phyloP scores from a whole-genome alignment of 345 rosid species.

The Cardiospermum halicacabum region DNA sequence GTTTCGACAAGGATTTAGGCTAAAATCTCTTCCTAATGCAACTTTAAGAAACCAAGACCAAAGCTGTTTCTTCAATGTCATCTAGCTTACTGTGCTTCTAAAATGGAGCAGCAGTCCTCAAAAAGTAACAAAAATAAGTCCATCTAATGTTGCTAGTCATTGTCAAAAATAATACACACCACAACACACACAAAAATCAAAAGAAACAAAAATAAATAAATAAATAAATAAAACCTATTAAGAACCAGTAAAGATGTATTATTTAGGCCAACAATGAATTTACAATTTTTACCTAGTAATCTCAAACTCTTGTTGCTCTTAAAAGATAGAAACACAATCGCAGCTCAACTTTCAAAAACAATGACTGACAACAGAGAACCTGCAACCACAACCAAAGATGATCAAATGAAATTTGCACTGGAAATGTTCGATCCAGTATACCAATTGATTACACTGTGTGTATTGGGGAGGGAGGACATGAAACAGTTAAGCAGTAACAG shows the following conservation, averaged over 20 bases:
- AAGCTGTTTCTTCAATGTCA: not conserved
- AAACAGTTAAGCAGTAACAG: no score
- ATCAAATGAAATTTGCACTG: slow-evolving; percentile 25
- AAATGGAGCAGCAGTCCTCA: not conserved
- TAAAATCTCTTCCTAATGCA: not conserved
- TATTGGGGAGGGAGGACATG: no score
- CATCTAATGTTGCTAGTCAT: not conserved
- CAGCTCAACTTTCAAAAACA: slow-evolving; percentile 29
- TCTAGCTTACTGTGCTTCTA: not conserved
- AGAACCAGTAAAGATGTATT: not conserved
- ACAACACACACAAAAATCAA: not conserved
- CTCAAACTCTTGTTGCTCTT: slow-evolving; percentile 12
- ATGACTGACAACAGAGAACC: slow-evolving; percentile 17
- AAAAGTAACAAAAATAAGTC: not conserved
- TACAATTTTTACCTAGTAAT: slow-evolving; percentile 5
- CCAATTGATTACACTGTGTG: not conserved
- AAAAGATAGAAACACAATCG: slow-evolving; percentile 22
- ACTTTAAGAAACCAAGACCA: not conserved
- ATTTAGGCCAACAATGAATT: not conserved
- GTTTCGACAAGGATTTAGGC: no score
- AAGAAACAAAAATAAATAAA: not conserved
- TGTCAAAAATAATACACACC: not conserved
- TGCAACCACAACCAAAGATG: slow-evolving; percentile 8
- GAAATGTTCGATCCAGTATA: slow-evolving; percentile 7
- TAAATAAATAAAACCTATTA: not conserved